These are phyloP conservation scores for Amanita subjunquillea DNA, from an alignment of 768 basidiomycete genomes.

Conservation along the genomic window DNA sequence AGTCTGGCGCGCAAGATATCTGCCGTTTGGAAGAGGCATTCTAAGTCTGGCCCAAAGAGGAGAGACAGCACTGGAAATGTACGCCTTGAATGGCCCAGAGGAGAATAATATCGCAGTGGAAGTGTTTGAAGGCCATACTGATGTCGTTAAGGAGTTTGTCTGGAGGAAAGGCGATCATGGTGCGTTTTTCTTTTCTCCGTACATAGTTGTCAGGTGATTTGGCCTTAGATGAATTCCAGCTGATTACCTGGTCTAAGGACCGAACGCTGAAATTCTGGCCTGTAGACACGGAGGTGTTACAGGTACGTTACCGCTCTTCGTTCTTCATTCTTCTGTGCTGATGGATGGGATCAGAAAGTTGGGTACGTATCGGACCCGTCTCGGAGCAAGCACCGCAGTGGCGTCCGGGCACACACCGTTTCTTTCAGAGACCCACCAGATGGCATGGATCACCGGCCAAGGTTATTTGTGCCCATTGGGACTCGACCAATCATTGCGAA, in stretches of 20 bases:
- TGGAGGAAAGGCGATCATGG: conserved; percentile 71
- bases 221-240: conserved; percentile 40
- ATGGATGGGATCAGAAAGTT: conserved; percentile 31
- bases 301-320: conserved; percentile 28
- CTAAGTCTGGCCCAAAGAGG: conserved; percentile 85
- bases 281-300: conserved; percentile 56
- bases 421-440: conserved; percentile 53
- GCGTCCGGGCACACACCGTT: conserved; percentile 10
- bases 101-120: conserved; percentile 43
- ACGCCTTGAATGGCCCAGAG: conserved; percentile 23
- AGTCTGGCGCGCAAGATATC: conserved; percentile 86
- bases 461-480: conserved; percentile 60
- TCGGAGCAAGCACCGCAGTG: conserved; percentile 18
- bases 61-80: conserved; percentile 80
- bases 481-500: conserved; percentile 61
- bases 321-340: neutral
- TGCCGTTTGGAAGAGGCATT: conserved; percentile 88
- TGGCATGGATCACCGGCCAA: conserved; percentile 21
- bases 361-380: conserved; percentile 27
- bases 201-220: neutral
- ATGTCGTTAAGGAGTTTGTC: conserved; percentile 96
- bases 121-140: conserved; percentile 78
- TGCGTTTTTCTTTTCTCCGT: conserved; percentile 14
- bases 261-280: conserved; percentile 90
- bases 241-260: conserved; percentile 76